These are phyloP conservation scores for Cystobasidium onofrii DNA, from an alignment of 768 basidiomycete genomes.

Conservation along the genomic window DNA sequence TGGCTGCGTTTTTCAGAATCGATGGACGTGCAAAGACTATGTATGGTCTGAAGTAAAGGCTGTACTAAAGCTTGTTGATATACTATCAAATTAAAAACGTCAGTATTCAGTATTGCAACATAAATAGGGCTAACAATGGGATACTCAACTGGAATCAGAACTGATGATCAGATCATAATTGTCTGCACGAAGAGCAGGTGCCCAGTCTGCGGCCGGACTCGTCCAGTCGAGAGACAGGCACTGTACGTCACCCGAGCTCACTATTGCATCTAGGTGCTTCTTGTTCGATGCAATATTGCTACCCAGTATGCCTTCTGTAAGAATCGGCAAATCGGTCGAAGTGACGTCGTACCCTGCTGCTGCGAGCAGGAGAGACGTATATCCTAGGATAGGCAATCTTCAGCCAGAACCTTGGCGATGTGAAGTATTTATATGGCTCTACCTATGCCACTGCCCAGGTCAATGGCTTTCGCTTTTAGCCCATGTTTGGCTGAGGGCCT, in stretches of 20 bases:
- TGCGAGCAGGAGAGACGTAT: constrained; percentile 6
- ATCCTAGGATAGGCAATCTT: background rate
- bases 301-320: background rate
- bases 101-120: too few relatives aligned
- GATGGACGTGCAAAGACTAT: background rate
- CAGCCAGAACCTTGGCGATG: too few relatives aligned
- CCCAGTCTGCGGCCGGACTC: background rate
- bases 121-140: background rate
- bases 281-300: constrained; percentile 4
- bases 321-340: constrained; percentile 11
- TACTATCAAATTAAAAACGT: too few relatives aligned
- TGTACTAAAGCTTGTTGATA: background rate
- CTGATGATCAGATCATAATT: constrained; percentile 16
- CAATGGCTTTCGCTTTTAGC: background rate
- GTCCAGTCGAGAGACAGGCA: background rate
- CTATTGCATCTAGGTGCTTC: background rate
- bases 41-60: constrained; percentile 11
- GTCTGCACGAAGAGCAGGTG: background rate
- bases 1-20: background rate
- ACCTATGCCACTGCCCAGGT: constrained; percentile 26
- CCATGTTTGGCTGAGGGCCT: background rate
- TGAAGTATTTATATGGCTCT: background rate
- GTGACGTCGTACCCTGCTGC: background rate
- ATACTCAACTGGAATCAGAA: constrained; percentile 15
- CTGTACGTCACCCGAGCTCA: background rate